phyloP scores from a whole-genome alignment of 2,329 filamentous ascomycete genomes.

The Venturia pyrina region DNA sequence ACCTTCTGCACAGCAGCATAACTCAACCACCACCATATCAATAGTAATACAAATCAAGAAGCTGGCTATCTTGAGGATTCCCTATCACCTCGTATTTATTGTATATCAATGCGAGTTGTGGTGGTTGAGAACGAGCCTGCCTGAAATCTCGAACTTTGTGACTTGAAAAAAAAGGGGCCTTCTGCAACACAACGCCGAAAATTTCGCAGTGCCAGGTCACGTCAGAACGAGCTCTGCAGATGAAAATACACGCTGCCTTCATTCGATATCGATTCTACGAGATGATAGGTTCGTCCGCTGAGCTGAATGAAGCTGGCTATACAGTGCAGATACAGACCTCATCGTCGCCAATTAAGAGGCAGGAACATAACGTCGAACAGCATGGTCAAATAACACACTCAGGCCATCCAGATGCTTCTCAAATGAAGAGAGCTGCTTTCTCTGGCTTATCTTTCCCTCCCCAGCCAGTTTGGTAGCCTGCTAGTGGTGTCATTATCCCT shows the following conservation, averaged over 20 bases:
- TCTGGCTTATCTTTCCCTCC: neutral
- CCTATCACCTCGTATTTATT: neutral
- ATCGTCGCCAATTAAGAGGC: neutral
- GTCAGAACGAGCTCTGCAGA: neutral
- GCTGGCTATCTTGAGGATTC: neutral
- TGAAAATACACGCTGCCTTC: neutral
- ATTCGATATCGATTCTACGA: neutral
- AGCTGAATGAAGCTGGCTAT: neutral
- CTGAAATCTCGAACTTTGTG: neutral
- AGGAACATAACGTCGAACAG: neutral
- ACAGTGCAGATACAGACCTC: neutral
- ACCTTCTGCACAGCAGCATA: neutral
- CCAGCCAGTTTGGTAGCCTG: conserved; percentile 1
- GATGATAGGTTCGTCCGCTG: too few relatives aligned
- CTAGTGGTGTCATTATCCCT: neutral
- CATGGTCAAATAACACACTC: neutral
- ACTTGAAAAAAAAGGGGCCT: neutral
- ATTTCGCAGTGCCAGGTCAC: neutral
- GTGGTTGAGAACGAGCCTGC: neutral
- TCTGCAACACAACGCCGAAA: neutral
- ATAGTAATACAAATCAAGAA: neutral
- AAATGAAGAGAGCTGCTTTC: neutral
- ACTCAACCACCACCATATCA: neutral
- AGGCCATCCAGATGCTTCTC: neutral
- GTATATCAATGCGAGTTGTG: neutral